These are phyloP conservation scores for Grifola frondosa DNA, from an alignment of 1,284 basidiomycete species.

Conservation along the genomic window DNA sequence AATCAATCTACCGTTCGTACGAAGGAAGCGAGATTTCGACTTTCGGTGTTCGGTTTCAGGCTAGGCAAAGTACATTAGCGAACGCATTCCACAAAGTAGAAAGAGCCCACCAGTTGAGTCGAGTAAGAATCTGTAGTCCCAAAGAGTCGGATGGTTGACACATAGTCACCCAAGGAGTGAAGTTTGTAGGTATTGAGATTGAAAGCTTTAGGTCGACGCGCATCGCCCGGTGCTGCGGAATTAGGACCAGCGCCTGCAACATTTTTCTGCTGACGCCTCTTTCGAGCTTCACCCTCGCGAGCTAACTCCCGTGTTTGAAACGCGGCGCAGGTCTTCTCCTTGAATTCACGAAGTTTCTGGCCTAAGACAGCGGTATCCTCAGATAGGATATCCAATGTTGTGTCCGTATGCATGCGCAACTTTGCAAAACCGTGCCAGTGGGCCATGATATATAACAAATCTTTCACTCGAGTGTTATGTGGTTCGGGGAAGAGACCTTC, in stretches of 20 bases:
- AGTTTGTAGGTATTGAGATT: conserved; percentile 25
- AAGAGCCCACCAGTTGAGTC: no score
- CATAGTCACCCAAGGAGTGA: conserved; percentile 25
- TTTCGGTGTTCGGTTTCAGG: not conserved
- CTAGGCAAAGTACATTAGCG: no score
- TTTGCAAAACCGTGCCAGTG: conserved; percentile 32
- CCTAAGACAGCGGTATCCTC: conserved; percentile 18
- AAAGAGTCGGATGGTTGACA: conserved; percentile 9
- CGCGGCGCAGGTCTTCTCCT: conserved; percentile 9
- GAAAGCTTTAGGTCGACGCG: conserved; percentile 7
- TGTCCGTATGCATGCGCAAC: conserved; percentile 30
- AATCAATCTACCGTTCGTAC: not conserved
- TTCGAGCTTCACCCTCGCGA: conserved; percentile 12
- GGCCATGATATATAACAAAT: conserved; percentile 24
- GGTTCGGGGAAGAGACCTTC: conserved; percentile 27
- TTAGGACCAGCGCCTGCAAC: no score
- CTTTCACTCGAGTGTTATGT: conserved; percentile 19
- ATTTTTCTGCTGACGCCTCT: conserved; percentile 4
- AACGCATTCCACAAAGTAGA: no score
- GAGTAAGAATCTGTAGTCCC: conserved; percentile 24
- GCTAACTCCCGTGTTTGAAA: conserved; percentile 21
- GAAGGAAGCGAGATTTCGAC: not conserved
- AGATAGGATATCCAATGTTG: conserved; percentile 18
- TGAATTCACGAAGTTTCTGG: conserved; percentile 14
- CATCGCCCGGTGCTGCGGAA: no score